These are phyloP conservation scores for Phytophthora sansomeana DNA, from an alignment of 352 stramenopile genomes.

Conservation along the genomic window DNA sequence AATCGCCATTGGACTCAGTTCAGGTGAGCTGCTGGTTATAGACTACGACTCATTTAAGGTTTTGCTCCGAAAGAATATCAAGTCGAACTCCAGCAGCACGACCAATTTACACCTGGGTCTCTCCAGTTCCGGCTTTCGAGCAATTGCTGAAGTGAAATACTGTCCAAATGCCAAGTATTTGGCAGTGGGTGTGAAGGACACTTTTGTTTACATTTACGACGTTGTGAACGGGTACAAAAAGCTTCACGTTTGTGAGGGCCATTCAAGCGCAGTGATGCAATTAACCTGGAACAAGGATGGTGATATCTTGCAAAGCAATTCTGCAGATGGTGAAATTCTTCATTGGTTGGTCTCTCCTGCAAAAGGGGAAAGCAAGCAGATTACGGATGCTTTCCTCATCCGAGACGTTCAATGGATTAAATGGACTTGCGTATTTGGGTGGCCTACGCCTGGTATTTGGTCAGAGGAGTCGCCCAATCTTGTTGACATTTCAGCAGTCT, in stretches of 20 bases:
- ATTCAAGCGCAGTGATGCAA: conserved; percentile 83
- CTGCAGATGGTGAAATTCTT: conserved; percentile 67
- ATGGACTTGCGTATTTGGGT: conserved; percentile 79
- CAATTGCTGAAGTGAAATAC: conserved; percentile 59
- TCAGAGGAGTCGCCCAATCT: conserved; percentile 56
- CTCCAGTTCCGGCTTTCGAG: conserved; percentile 13
- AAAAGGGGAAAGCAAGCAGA: conserved; percentile 56
- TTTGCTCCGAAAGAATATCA: conserved; percentile 54
- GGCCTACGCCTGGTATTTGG: conserved; percentile 72
- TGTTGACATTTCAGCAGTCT: conserved; percentile 58
- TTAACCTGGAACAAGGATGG: conserved; percentile 90
- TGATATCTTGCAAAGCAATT: conserved; percentile 86
- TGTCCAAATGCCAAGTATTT: conserved; percentile 57
- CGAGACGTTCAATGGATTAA: conserved; percentile 67
- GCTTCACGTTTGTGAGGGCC: conserved; percentile 72
- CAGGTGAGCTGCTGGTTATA: conserved; percentile 63
- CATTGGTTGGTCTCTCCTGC: conserved; percentile 55
- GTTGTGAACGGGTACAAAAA: conserved; percentile 60
- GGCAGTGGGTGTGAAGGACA: conserved; percentile 65
- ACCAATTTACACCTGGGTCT: conserved; percentile 20
- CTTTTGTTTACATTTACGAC: conserved; percentile 72
- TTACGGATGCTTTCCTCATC: conserved; percentile 68
- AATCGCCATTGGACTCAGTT: conserved; percentile 58
- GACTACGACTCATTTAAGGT: conserved; percentile 47
- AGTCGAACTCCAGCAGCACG: conserved; percentile 25